Conservation (phyloP, 768 basidiomycete genomes). For the Russula dissimulans region DNA sequence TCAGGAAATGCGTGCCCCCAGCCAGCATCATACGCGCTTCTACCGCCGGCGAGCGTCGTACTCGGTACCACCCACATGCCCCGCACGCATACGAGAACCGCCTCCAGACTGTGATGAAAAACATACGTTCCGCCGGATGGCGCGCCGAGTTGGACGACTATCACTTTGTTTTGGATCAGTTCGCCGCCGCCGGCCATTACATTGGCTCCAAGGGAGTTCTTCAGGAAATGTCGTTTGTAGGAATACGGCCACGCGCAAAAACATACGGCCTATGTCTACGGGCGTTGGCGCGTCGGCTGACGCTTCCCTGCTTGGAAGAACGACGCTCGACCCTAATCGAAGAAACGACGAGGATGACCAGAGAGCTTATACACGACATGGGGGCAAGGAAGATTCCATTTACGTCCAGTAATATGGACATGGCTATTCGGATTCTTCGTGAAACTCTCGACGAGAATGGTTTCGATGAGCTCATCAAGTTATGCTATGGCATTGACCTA, state of each 20-base stretch:
- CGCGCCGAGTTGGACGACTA: constrained; percentile 52
- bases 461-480: constrained; percentile 52
- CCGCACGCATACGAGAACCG: constrained; percentile 58
- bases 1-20: constrained; percentile 54
- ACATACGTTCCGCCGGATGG: constrained; percentile 50
- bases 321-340: constrained; percentile 30
- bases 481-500: constrained; percentile 71
- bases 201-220: constrained; percentile 52
- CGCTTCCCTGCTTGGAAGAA: constrained; percentile 42
- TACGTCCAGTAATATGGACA: constrained; percentile 55
- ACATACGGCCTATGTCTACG: constrained; percentile 60
- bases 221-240: constrained; percentile 41
- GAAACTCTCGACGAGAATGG: constrained; percentile 46
- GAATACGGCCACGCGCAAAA: constrained; percentile 39
- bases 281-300: constrained; percentile 59
- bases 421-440: constrained; percentile 59
- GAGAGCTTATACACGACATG: constrained; percentile 53
- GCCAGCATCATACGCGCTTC: constrained; percentile 36
- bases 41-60: constrained; percentile 34
- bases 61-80: constrained; percentile 28
- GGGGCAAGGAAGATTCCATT: constrained; percentile 35
- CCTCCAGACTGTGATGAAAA: constrained; percentile 56
- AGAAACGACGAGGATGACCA: constrained; percentile 40
- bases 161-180: constrained; percentile 64
- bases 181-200: constrained; percentile 67